These are phyloP conservation scores for Globisporangium iwayamae DNA, from an alignment of 352 stramenopile species.

Conservation along the genomic window DNA sequence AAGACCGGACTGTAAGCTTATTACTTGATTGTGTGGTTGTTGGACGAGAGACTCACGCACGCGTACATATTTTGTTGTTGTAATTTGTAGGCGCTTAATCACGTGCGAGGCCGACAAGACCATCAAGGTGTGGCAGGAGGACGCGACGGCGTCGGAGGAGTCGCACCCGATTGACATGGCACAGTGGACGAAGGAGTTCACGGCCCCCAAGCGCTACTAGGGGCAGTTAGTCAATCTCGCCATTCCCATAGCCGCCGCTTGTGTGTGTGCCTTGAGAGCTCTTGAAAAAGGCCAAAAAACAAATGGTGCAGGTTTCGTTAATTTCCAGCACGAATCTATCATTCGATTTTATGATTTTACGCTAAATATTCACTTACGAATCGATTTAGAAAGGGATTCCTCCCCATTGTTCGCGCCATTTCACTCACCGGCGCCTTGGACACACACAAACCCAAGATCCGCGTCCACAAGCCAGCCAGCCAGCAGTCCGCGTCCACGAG, in stretches of 20 bases:
- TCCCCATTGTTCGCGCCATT: background rate
- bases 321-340: background rate
- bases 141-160: constrained; percentile 92
- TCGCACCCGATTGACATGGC: constrained; percentile 98
- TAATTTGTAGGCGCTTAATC: constrained; percentile 89
- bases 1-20: constrained; percentile 89
- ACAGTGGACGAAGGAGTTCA: constrained; percentile 95
- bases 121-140: constrained; percentile 99
- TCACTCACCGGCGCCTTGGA: background rate
- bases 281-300: background rate
- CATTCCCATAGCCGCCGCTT: background rate
- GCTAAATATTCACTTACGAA: background rate
- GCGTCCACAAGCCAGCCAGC: background rate
- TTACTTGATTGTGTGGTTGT: constrained; percentile 2
- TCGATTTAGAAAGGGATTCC: background rate
- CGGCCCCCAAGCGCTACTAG: constrained; percentile 77
- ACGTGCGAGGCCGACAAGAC: constrained; percentile 99
- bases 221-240: background rate
- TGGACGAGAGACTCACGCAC: background rate
- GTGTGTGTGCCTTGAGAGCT: background rate
- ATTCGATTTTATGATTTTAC: background rate
- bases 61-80: constrained; percentile 12
- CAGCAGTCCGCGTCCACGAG: background rate
- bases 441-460: constrained; percentile 4
- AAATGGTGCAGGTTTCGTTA: background rate